Percentiles rank a stretch among this genome's conserved stretches.
phyloP scores from a whole-genome alignment of 495 filamentous ascomycete species.

The Penicillium parvum region DNA sequence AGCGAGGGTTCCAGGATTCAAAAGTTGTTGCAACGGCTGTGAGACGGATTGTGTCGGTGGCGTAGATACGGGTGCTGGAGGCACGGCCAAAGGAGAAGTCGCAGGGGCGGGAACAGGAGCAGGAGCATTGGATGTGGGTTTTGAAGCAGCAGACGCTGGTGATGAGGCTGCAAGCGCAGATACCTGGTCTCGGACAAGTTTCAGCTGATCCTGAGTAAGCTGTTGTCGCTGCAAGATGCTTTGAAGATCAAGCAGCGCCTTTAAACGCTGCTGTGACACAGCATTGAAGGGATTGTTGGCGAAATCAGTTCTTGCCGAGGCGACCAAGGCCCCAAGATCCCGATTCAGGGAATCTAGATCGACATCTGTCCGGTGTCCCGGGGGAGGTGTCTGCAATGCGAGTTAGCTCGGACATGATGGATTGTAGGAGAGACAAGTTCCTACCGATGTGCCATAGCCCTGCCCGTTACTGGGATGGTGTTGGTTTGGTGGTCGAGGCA shows the following conservation, averaged over 20 bases:
- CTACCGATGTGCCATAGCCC: constrained; percentile 30
- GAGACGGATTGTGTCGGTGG: constrained; percentile 33
- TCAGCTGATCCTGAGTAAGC: constrained; percentile 74
- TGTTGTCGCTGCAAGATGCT: constrained; percentile 71
- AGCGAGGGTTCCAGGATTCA: constrained; percentile 46
- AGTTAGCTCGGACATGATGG: not conserved
- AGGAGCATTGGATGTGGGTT: constrained; percentile 20
- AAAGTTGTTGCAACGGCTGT: constrained; percentile 39
- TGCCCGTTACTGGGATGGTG: constrained; percentile 35
- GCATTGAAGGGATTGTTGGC: constrained; percentile 68
- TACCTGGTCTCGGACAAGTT: constrained; percentile 74
- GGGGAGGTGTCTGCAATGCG: constrained; percentile 32
- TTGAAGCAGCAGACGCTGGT: constrained; percentile 17
- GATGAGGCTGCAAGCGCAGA: constrained; percentile 53
- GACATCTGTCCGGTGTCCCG: constrained; percentile 25
- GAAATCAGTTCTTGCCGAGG: constrained; percentile 62
- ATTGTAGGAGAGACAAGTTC: not conserved
- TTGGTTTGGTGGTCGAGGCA: constrained; percentile 32
- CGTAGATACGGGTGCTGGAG: constrained; percentile 25
- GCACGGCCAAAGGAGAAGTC: too few relatives aligned
- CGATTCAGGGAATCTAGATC: constrained; percentile 68
- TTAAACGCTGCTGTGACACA: constrained; percentile 68
- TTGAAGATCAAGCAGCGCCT: constrained; percentile 84
- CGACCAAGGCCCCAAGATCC: constrained; percentile 75
- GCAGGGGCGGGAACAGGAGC: not conserved